These are phyloP conservation scores for Phytophthora pini DNA, from an alignment of 352 stramenopile genomes.

Conservation along the genomic window DNA sequence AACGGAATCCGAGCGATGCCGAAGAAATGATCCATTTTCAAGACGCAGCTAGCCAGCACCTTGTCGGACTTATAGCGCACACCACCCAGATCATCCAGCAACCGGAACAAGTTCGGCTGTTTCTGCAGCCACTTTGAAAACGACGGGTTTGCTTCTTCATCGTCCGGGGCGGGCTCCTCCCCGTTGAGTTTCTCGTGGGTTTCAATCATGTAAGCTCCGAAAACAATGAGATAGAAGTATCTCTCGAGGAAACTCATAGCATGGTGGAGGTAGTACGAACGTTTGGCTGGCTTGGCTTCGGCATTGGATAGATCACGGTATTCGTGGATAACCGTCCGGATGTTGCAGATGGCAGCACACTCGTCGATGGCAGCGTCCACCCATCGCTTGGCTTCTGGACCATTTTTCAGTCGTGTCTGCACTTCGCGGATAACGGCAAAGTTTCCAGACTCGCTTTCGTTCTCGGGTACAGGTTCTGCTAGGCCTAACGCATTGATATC, in stretches of 20 bases:
- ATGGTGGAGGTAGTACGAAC: slow-evolving; percentile 86
- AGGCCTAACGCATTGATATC: slow-evolving; percentile 13
- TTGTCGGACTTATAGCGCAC: slow-evolving; percentile 87
- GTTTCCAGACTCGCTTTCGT: slow-evolving; percentile 45
- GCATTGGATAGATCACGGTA: slow-evolving; percentile 78
- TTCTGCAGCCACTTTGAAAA: slow-evolving; percentile 88
- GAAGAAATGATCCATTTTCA: slow-evolving; percentile 93
- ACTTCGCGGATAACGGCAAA: slow-evolving; percentile 80
- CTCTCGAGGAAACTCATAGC: slow-evolving; percentile 87
- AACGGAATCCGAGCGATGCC: slow-evolving; percentile 74
- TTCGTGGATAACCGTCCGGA: slow-evolving; percentile 81
- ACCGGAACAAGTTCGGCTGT: slow-evolving; percentile 72
- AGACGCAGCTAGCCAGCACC: slow-evolving; percentile 78
- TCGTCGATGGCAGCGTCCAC: slow-evolving; percentile 78
- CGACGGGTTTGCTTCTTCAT: slow-evolving; percentile 39
- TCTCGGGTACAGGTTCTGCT: slow-evolving; percentile 13
- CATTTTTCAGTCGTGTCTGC: slow-evolving; percentile 56
- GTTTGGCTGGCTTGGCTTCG: slow-evolving; percentile 79
- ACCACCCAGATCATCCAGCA: slow-evolving; percentile 79
- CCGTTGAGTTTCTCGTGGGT: slow-evolving; percentile 18
- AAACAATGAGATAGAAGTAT: slow-evolving; percentile 91
- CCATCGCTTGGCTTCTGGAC: slow-evolving; percentile 70
- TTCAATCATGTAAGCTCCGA: slow-evolving; percentile 82
- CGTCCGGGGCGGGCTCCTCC: slow-evolving; percentile 21
- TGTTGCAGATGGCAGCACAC: slow-evolving; percentile 77